A percentile compares a stretch with the other conserved stretches of the same genome.
Evolutionary conservation across 2,329 filamentous ascomycete species (phyloP).

Genomic region (Botrytis cinerea): DNA sequence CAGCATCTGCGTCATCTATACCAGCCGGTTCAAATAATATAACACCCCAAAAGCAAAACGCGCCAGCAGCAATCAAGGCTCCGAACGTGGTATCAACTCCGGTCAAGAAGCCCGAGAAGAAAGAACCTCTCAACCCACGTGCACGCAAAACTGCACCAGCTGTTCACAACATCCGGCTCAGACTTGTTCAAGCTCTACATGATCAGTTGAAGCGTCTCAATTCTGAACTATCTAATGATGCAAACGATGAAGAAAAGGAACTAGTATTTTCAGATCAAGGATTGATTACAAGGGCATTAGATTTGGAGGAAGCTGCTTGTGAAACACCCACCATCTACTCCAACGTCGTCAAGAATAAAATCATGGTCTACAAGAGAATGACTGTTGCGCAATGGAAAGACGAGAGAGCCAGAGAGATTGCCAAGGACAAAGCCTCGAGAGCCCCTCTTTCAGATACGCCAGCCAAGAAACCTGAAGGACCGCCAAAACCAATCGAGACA

Average conservation of each 20-base stretch:
- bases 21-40: background rate
- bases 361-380: constrained; percentile 78
- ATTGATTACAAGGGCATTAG: constrained; percentile 67
- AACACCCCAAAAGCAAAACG: background rate
- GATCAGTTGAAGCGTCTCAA: constrained; percentile 69
- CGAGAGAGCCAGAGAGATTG: constrained; percentile 54
- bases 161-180: constrained; percentile 56
- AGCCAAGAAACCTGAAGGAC: constrained; percentile 41
- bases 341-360: constrained; percentile 80
- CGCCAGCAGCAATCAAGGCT: constrained; percentile 1
- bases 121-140: constrained; percentile 67
- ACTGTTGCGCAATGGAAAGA: constrained; percentile 68
- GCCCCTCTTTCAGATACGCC: constrained; percentile 39
- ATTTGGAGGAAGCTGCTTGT: constrained; percentile 78
- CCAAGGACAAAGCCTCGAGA: constrained; percentile 38
- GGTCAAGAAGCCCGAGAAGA: constrained; percentile 37
- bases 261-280: constrained; percentile 64
- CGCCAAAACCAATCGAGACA: constrained; percentile 62
- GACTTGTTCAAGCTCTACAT: constrained; percentile 64
- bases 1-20: constrained; percentile 23
- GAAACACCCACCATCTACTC: constrained; percentile 72
- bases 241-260: constrained; percentile 52
- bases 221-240: constrained; percentile 56
- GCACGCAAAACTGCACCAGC: constrained; percentile 60
- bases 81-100: constrained; percentile 21